A percentile compares a stretch with the other conserved stretches of the same genome.
Evolutionary conservation across 2,329 filamentous ascomycete species (phyloP).

Genomic region (Calonectria pseudoturangicola): DNA sequence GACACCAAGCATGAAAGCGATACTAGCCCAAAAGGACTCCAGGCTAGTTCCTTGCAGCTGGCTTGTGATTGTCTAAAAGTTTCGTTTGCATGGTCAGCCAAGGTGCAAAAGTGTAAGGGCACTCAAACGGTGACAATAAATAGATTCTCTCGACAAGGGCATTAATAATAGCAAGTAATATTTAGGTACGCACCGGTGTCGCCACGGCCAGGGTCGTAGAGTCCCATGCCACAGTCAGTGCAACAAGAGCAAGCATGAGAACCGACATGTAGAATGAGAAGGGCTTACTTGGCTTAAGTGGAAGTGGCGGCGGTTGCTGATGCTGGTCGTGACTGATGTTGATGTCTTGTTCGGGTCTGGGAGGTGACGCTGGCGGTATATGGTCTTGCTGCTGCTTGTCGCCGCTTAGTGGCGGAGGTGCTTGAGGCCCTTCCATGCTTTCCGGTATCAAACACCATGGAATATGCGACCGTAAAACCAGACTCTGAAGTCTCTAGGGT

Average conservation of each 20-base stretch:
- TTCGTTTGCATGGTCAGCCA: too few relatives aligned
- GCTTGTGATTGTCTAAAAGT: constrained; percentile 63
- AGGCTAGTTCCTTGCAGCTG: constrained; percentile 72
- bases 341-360: not conserved
- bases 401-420: too few relatives aligned
- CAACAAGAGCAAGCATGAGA: constrained; percentile 31
- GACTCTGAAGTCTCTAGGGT: not conserved
- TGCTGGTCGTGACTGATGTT: not conserved
- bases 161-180: too few relatives aligned
- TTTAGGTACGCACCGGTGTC: constrained; percentile 33
- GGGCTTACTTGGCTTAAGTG: constrained; percentile 16
- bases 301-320: not conserved
- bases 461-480: not conserved
- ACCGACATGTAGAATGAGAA: constrained; percentile 32
- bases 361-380: not conserved
- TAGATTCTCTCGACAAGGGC: too few relatives aligned
- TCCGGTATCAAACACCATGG: too few relatives aligned
- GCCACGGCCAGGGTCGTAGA: constrained; percentile 49
- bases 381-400: not conserved
- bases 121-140: too few relatives aligned
- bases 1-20: constrained; percentile 80
- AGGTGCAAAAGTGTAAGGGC: too few relatives aligned
- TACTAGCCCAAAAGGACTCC: constrained; percentile 83
- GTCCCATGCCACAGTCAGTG: constrained; percentile 43
- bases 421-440: not conserved